A percentile compares a stretch with the other conserved stretches of the same genome.
Conservation (phyloP, 345 rosid species). For the Syzygium grande region DNA sequence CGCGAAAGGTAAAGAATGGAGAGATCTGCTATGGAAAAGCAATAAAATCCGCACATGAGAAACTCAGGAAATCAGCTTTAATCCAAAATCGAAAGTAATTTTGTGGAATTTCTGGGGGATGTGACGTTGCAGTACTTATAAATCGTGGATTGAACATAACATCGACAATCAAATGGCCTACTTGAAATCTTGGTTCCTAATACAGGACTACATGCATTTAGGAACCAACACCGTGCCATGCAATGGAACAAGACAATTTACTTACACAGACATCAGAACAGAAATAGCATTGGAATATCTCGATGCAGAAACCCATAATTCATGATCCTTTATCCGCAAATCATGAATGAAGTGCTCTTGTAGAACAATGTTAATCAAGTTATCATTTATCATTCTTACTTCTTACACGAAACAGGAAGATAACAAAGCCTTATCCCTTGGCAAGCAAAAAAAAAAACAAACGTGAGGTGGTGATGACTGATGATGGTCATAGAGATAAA, state of each 20-base stretch:
- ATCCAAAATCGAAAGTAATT: neutral
- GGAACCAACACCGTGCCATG: neutral
- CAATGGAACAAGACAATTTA: neutral
- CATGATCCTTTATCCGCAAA: too few species aligned
- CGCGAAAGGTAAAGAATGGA: slow-evolving; percentile 73
- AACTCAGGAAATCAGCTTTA: neutral
- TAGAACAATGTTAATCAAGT: neutral
- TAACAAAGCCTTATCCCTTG: neutral
- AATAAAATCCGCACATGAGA: neutral
- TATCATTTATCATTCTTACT: neutral
- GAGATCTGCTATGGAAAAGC: slow-evolving; percentile 33
- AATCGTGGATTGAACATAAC: neutral
- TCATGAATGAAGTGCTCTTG: neutral
- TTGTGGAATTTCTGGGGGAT: neutral
- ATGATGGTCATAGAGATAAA: neutral
- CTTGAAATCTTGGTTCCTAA: neutral
- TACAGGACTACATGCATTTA: neutral
- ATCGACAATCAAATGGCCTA: neutral
- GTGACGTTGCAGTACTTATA: neutral
- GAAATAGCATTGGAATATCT: neutral
- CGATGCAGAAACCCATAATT: neutral
- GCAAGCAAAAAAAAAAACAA: neutral
- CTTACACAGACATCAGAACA: neutral
- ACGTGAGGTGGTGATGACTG: neutral
- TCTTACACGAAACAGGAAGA: too few species aligned